Evolutionary conservation across 2,329 filamentous ascomycete species (phyloP).

Genomic region (Xylariaceae sp.): DNA sequence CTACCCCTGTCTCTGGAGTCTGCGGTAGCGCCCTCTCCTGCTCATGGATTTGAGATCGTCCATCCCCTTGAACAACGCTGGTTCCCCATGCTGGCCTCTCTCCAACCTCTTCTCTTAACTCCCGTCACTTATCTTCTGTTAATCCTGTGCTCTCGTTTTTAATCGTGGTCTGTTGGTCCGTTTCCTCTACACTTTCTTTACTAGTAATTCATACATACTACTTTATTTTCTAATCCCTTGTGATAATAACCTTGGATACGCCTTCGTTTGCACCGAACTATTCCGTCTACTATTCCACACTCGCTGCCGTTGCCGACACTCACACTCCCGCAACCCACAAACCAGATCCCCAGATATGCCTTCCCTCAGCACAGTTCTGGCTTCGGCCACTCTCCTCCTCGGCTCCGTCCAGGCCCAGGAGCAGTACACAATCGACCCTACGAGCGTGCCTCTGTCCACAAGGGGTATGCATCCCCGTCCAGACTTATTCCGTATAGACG

Average conservation of each 20-base stretch:
- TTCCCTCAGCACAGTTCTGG: slow-evolving; percentile 50
- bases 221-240: slow-evolving; percentile 8
- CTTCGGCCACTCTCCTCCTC: slow-evolving; percentile 49
- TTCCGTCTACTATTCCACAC: not conserved
- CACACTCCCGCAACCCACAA: not conserved
- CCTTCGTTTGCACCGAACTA: slow-evolving; percentile 8
- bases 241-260: slow-evolving; percentile 2
- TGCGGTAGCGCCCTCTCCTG: not conserved
- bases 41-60: not conserved
- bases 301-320: not conserved
- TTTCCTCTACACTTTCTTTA: slow-evolving; percentile 7
- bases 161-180: slow-evolving; percentile 11
- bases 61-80: slow-evolving; percentile 11
- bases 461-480: slow-evolving; percentile 43
- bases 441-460: slow-evolving; percentile 47
- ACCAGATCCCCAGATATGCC: slow-evolving; percentile 39
- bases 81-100: slow-evolving; percentile 1
- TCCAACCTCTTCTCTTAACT: slow-evolving; percentile 14
- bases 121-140: not conserved
- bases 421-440: slow-evolving; percentile 58
- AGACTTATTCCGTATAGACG: no score
- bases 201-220: not conserved
- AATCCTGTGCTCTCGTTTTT: slow-evolving; percentile 15
- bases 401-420: slow-evolving; percentile 44
- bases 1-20: not conserved